Conservation (phyloP, 2,329 filamentous ascomycete genomes). For the Cryphonectria naterciae region DNA sequence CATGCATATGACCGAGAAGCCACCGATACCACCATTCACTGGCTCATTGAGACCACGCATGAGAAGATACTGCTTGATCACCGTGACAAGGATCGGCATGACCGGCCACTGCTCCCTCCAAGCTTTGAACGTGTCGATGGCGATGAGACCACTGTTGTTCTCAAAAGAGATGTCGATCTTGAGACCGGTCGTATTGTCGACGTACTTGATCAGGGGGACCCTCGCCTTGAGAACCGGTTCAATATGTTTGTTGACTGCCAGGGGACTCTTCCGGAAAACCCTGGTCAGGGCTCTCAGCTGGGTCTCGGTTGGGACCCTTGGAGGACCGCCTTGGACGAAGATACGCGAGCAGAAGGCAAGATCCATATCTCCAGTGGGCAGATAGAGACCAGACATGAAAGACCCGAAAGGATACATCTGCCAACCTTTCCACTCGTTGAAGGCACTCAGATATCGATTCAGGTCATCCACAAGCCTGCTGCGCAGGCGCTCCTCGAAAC, state of each 20-base stretch:
- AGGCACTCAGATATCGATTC: conserved; percentile 52
- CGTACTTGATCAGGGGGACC: conserved; percentile 91
- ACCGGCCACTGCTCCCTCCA: conserved; percentile 83
- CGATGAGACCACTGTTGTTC: conserved; percentile 79
- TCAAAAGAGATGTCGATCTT: conserved; percentile 95
- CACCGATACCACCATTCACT: conserved; percentile 86
- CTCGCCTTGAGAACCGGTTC: conserved; percentile 75
- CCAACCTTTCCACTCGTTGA: conserved; percentile 35
- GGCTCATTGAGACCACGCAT: conserved; percentile 94
- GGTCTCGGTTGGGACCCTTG: conserved; percentile 51
- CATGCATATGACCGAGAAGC: conserved; percentile 92
- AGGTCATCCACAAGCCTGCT: conserved; percentile 73
- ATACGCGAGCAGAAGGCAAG: conserved; percentile 73
- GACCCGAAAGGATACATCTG: conserved; percentile 85
- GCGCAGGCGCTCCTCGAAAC: conserved; percentile 78
- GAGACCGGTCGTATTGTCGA: conserved; percentile 76
- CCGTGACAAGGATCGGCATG: conserved; percentile 82
- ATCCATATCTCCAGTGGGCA: conserved; percentile 86
- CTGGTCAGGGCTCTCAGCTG: conserved; percentile 65
- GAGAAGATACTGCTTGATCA: conserved; percentile 90
- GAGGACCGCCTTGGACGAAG: conserved; percentile 56
- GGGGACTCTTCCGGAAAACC: conserved; percentile 58
- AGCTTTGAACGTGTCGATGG: conserved; percentile 76
- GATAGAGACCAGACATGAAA: conserved; percentile 78
- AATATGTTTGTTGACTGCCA: conserved; percentile 63